phyloP scores from a whole-genome alignment of 2,329 filamentous ascomycete species.

The Fusarium subtropicale region DNA sequence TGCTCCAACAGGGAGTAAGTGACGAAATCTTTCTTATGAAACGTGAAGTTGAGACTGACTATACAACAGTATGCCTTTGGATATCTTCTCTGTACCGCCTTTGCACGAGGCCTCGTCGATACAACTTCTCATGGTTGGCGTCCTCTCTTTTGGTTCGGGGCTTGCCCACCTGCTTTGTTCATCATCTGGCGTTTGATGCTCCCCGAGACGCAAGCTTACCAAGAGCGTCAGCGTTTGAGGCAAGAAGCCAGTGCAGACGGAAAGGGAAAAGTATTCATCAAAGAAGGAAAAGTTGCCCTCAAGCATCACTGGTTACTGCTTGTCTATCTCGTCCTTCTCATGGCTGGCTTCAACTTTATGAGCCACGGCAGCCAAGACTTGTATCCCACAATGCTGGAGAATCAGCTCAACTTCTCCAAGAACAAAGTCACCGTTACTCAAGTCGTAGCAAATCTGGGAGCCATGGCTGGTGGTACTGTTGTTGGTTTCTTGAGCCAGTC shows the following conservation, averaged over 20 bases:
- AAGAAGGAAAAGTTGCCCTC: conserved; percentile 82
- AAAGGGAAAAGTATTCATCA: conserved; percentile 69
- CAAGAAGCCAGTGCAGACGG: conserved; percentile 51
- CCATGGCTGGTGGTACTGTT: conserved; percentile 73
- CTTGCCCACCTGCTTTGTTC: conserved; percentile 81
- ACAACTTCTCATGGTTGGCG: conserved; percentile 86
- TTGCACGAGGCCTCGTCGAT: conserved; percentile 74
- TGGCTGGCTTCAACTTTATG: conserved; percentile 95
- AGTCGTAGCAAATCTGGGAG: conserved; percentile 78
- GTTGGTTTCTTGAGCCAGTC: conserved; percentile 77
- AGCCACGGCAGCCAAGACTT: conserved; percentile 78
- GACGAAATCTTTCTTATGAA: too few species aligned
- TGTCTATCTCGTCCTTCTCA: conserved; percentile 83
- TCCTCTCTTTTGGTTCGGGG: conserved; percentile 90
- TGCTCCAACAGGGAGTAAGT: conserved; percentile 76
- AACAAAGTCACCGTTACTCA: conserved; percentile 75
- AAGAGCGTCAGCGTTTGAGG: conserved; percentile 73
- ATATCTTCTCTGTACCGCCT: conserved; percentile 71
- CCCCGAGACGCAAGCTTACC: conserved; percentile 81
- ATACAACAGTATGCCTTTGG: conserved; percentile 66
- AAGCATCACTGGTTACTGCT: conserved; percentile 84
- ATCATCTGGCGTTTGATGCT: conserved; percentile 82
- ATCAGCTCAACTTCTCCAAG: conserved; percentile 64
- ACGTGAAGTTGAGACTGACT: not conserved
- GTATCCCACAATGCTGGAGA: conserved; percentile 70